Evolutionary conservation across 129 eudicot species (phyloP).

Genomic region (Flaveria linearis): DNA sequence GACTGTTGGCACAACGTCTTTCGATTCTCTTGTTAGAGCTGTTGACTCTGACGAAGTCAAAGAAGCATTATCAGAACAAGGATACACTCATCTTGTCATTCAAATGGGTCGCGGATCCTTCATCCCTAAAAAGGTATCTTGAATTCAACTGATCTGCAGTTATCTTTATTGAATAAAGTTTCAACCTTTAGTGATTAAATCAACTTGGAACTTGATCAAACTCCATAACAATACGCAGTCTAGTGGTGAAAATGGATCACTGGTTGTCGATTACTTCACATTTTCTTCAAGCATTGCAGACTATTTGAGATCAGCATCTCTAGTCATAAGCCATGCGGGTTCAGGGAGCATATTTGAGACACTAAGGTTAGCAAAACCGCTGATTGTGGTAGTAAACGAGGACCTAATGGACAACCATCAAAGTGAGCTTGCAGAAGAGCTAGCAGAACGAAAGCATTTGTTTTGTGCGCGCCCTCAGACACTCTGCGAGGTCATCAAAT

Average conservation of each 20-base stretch:
- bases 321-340: conserved; percentile 99
- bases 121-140: conserved; percentile 72
- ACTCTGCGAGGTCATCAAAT: conserved; percentile 48
- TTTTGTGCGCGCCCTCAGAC: conserved; percentile 78
- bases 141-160: neutral
- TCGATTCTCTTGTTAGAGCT: conserved; percentile 81
- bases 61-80: conserved; percentile 60
- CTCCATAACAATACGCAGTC: conserved; percentile 44
- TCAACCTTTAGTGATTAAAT: neutral
- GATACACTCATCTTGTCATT: conserved; percentile 82
- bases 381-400: conserved; percentile 89
- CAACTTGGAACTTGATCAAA: too few relatives aligned
- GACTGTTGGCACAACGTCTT: conserved; percentile 95
- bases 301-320: conserved; percentile 76
- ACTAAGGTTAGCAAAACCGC: conserved; percentile 61
- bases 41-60: conserved; percentile 64
- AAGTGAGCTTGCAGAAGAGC: conserved; percentile 90
- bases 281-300: conserved; percentile 89
- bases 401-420: conserved; percentile 98
- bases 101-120: conserved; percentile 96
- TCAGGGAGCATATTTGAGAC: conserved; percentile 99
- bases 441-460: conserved; percentile 81
- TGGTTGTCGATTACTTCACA: conserved; percentile 81
- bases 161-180: neutral
- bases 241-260: conserved; percentile 59